Base-by-base conservation (phyloP, 768 basidiomycete genomes). In the Pulveroboletus ravenelii region DNA sequence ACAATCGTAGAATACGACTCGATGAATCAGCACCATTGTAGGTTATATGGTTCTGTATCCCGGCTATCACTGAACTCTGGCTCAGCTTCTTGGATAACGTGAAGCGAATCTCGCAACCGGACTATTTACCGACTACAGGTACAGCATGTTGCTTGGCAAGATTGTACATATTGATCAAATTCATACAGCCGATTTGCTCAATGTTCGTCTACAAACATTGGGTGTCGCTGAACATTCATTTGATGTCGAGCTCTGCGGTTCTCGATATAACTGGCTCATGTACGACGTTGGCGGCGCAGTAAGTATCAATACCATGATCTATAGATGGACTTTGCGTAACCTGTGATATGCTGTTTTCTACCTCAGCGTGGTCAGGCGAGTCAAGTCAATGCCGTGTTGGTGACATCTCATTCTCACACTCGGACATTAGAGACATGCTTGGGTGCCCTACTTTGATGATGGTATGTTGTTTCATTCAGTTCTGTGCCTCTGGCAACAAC, bases 241-340 rank as follows among this genome's bases (percentile, higher is more conserved):
- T 63, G 78, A 82, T 49, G 80, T 89, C 51, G 74, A 75, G 51
- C 76, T 82, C 53, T 79, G 77, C 36, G 82, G 84, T 3, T 74
- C 72, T 49, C 74, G 74, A 38, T 87, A 85, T 61, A 78, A 82
- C 47, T 91, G 89, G 88, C 78, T 82, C 50, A 72, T 91, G 48
- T 92, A 85, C 63, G 89, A 92, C 63, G 89, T 92, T 34, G 88
- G 89, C 36, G 89, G 89, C 41, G 85, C 86, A 45, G 85, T 89
- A 62, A 64, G 85, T 75, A 41, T 41, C 43, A 15, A 23, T 45
- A 15, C 32, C 38, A 47, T 56, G 25, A 43, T 30, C 47, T 51
- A 41, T 25, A 34, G 13, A 17, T 23, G 34, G 23, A 17, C 8
- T 32, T 45, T 20, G 10, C 25, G 41, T 37, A 6, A 35, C 29